A percentile compares a stretch with the other conserved stretches of the same genome.
These are phyloP conservation scores for Geoglossum cookeanum DNA, from an alignment of 2,329 filamentous ascomycete species.

Conservation along the genomic window DNA sequence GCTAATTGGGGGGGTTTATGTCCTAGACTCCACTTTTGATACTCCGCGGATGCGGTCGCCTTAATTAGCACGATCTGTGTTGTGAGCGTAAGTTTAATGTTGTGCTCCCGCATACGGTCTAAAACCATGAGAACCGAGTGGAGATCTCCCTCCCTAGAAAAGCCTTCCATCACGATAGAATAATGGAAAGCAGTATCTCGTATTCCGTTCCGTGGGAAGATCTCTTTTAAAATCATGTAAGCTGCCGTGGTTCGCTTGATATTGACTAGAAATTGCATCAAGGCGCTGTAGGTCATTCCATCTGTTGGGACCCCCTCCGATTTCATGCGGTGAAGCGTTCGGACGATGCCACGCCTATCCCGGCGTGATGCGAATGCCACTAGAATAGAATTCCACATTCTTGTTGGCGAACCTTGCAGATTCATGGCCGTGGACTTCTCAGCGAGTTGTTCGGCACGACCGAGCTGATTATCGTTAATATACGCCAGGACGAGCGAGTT, in stretches of 20 bases:
- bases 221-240: slow-evolving; percentile 30
- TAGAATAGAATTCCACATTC: slow-evolving; percentile 65
- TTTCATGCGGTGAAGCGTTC: slow-evolving; percentile 36
- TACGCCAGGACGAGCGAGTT: slow-evolving; percentile 47
- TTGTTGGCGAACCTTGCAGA: slow-evolving; percentile 33
- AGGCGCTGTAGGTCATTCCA: slow-evolving; percentile 37
- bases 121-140: slow-evolving; percentile 32
- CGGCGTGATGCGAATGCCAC: slow-evolving; percentile 46
- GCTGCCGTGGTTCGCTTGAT: slow-evolving; percentile 35
- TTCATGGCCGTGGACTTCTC: slow-evolving; percentile 33
- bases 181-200: slow-evolving; percentile 30
- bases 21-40: slow-evolving; percentile 10
- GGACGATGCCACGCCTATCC: slow-evolving; percentile 33
- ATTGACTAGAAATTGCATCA: slow-evolving; percentile 38
- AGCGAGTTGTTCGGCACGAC: slow-evolving; percentile 24
- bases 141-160: slow-evolving; percentile 20
- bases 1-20: slow-evolving; percentile 10
- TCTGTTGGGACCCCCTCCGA: slow-evolving; percentile 31
- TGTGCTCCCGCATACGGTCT: slow-evolving; percentile 21
- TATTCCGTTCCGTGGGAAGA: slow-evolving; percentile 29
- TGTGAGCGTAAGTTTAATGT: slow-evolving; percentile 22
- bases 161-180: slow-evolving; percentile 33
- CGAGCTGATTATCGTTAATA: slow-evolving; percentile 20
- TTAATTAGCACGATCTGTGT: slow-evolving; percentile 24
- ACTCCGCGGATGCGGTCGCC: slow-evolving; percentile 14